Conservation (phyloP, 768 basidiomycete genomes). For the Naganishia friedmannii region DNA sequence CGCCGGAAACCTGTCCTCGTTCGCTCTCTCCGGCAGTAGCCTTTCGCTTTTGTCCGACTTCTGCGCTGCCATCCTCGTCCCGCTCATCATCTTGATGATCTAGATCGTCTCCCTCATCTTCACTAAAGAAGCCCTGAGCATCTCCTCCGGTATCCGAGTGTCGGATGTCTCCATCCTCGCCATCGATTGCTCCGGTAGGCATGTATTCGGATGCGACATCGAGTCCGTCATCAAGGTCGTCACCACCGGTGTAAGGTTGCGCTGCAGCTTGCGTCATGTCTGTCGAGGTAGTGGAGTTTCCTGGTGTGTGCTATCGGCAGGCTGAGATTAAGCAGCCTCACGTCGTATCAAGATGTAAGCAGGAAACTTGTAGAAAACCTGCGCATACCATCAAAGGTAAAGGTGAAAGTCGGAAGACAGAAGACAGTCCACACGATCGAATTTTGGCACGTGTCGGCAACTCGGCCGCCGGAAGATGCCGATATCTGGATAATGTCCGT, state of each 20-base stretch:
- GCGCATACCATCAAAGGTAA: neutral
- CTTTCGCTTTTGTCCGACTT: conserved; percentile 26
- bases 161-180: conserved; percentile 28
- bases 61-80: conserved; percentile 10
- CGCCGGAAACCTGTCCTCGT: neutral
- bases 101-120: conserved; percentile 31
- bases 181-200: conserved; percentile 35
- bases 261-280: conserved; percentile 7
- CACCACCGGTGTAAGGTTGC: conserved; percentile 30
- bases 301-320: neutral
- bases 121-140: conserved; percentile 23
- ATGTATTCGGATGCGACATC: conserved; percentile 46
- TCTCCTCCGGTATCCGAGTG: conserved; percentile 31
- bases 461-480: conserved; percentile 15
- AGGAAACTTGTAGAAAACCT: no score
- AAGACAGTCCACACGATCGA: conserved; percentile 16
- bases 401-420: neutral
- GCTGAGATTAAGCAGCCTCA: neutral
- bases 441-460: conserved; percentile 18
- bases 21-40: conserved; percentile 19
- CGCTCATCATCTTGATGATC: conserved; percentile 31
- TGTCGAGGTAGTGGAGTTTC: neutral
- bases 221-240: conserved; percentile 51
- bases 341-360: neutral
- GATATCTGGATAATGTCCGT: conserved; percentile 2